A percentile compares a stretch with the other conserved stretches of the same genome.
Conservation (phyloP, 495 filamentous ascomycete species). For the Neurospora africana region DNA sequence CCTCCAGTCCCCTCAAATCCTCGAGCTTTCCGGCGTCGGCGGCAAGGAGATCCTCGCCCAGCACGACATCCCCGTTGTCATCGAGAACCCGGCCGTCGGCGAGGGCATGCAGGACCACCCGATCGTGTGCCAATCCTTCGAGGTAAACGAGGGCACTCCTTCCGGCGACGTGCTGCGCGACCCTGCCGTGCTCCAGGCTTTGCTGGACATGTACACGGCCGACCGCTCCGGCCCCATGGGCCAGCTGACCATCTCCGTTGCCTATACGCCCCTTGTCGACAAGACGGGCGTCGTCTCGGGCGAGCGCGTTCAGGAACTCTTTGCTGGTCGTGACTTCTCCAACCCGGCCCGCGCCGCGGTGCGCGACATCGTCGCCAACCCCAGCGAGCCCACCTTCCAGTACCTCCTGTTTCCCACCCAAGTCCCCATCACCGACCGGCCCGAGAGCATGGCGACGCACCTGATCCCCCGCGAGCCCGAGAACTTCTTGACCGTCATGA, state of each 20-base stretch:
- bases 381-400: slow-evolving; percentile 22
- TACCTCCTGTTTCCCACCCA: slow-evolving; percentile 32
- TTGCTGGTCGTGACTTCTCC: slow-evolving; percentile 12
- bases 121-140: slow-evolving; percentile 27
- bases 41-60: slow-evolving; percentile 49
- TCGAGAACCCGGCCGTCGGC: slow-evolving; percentile 67
- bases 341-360: slow-evolving; percentile 2
- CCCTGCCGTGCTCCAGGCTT: slow-evolving; percentile 22
- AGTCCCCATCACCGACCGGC: slow-evolving; percentile 20
- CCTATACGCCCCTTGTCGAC: slow-evolving; percentile 33
- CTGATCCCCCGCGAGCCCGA: slow-evolving; percentile 21
- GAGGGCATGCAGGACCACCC: slow-evolving; percentile 50
- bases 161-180: slow-evolving; percentile 36
- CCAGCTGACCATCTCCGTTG: slow-evolving; percentile 29
- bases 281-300: slow-evolving; percentile 20
- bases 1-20: slow-evolving; percentile 48
- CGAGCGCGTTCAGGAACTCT: slow-evolving; percentile 17
- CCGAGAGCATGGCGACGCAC: slow-evolving; percentile 24
- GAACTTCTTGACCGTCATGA: slow-evolving; percentile 32
- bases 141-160: slow-evolving; percentile 29
- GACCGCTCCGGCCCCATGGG: slow-evolving; percentile 25
- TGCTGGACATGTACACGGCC: slow-evolving; percentile 28
- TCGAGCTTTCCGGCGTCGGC: slow-evolving; percentile 70
- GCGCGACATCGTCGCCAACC: slow-evolving; percentile 21
- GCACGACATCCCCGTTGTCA: slow-evolving; percentile 57